phyloP scores from a whole-genome alignment of 768 basidiomycete species.

The Suillus occidentalis region DNA sequence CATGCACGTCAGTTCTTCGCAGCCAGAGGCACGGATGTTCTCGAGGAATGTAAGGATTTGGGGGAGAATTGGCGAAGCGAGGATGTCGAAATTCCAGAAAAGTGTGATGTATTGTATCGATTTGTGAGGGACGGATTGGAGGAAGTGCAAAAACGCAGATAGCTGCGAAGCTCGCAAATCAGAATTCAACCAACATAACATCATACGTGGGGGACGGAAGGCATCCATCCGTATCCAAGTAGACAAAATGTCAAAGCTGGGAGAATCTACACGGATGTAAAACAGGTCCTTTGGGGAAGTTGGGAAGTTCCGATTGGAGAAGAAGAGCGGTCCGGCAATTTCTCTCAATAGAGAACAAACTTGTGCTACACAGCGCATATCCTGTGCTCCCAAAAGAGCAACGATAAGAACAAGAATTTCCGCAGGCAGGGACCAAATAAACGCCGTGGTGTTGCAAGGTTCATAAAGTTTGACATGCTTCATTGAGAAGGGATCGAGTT shows the following conservation, averaged over 20 bases:
- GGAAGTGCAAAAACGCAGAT: not conserved
- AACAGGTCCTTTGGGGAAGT: not conserved
- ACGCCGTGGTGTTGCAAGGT: not conserved
- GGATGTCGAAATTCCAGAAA: no score
- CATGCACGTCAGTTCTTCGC: not conserved
- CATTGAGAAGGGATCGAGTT: not conserved
- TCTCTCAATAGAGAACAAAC: not conserved
- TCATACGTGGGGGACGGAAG: not conserved
- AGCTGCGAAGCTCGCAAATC: not conserved
- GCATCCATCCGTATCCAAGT: not conserved
- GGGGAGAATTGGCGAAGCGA: no score
- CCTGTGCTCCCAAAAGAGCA: not conserved
- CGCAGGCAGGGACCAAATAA: not conserved
- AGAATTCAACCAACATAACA: not conserved
- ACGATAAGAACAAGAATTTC: not conserved
- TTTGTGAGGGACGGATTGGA: no score
- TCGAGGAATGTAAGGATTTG: no score
- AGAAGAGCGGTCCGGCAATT: not conserved
- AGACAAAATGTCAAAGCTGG: not conserved
- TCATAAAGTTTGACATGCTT: not conserved
- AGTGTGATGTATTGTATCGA: no score
- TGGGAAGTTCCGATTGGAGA: not conserved
- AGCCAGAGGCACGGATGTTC: not conserved
- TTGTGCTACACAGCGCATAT: not conserved
- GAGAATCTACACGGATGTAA: not conserved